These are phyloP conservation scores for Tirmania nivea DNA, from an alignment of 495 filamentous ascomycete species.

Conservation along the genomic window DNA sequence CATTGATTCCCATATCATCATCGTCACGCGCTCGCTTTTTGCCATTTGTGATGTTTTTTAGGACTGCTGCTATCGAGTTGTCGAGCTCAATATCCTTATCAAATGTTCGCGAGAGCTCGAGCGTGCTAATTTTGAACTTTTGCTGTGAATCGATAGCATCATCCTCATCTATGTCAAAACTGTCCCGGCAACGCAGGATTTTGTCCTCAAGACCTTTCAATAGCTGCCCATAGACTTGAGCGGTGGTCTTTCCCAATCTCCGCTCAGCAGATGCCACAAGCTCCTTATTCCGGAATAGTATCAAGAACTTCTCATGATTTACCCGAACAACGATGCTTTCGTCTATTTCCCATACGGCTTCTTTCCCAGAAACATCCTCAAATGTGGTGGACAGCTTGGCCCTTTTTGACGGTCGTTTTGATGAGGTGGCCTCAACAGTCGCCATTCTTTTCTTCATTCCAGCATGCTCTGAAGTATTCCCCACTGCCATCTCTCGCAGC, in stretches of 20 bases:
- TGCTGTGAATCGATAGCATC: slow-evolving; percentile 3
- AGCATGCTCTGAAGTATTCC: slow-evolving; percentile 20
- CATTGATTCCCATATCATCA: slow-evolving; percentile 20
- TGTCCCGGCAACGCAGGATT: slow-evolving; percentile 43
- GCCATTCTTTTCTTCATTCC: slow-evolving; percentile 30
- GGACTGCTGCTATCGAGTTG: slow-evolving; percentile 16
- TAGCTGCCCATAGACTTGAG: slow-evolving; percentile 51
- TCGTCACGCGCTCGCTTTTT: slow-evolving; percentile 14
- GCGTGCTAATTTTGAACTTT: slow-evolving; percentile 19
- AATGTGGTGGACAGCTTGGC: slow-evolving; percentile 26
- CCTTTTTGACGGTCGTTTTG: slow-evolving; percentile 23
- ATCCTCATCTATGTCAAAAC: slow-evolving; percentile 28
- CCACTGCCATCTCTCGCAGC: slow-evolving; percentile 27
- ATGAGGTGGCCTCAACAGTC: slow-evolving; percentile 20
- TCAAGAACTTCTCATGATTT: slow-evolving; percentile 65
- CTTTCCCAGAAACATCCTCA: slow-evolving; percentile 1
- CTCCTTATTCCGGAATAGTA: slow-evolving; percentile 56
- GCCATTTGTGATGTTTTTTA: slow-evolving; percentile 21
- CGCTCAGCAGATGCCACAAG: slow-evolving; percentile 41
- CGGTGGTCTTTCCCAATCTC: slow-evolving; percentile 40
- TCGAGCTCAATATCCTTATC: slow-evolving; percentile 16
- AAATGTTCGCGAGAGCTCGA: slow-evolving; percentile 18
- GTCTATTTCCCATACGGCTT: slow-evolving; percentile 19
- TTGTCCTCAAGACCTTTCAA: slow-evolving; percentile 47
- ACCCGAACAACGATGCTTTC: slow-evolving; percentile 48